Evolutionary conservation across 768 basidiomycete genomes (phyloP).

Genomic region (Tylopilus balloui): DNA sequence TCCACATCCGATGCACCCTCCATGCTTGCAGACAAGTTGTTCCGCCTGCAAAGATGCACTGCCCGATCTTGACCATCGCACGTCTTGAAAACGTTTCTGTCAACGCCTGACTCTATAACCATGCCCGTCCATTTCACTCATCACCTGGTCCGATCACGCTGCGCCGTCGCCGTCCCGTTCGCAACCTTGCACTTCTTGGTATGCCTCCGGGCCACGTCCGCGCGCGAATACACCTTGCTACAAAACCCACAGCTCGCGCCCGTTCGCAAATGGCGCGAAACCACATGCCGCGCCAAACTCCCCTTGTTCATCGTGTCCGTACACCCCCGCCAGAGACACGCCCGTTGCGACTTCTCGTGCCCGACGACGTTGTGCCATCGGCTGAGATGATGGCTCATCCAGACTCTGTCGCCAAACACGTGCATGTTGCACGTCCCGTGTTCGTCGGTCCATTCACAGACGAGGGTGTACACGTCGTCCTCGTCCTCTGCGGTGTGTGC

Average conservation of each 20-base stretch:
- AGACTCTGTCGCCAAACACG: slow-evolving; percentile 15
- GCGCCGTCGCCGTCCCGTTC: slow-evolving; percentile 8
- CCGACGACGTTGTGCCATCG: slow-evolving; percentile 19
- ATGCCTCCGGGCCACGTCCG: slow-evolving; percentile 26
- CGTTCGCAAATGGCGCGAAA: slow-evolving; percentile 20
- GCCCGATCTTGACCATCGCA: not conserved
- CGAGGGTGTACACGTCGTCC: slow-evolving; percentile 3
- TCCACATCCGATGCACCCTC: no score
- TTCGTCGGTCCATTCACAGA: slow-evolving; percentile 24
- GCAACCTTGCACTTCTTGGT: slow-evolving; percentile 24
- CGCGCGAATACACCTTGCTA: slow-evolving; percentile 24
- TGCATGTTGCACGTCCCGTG: slow-evolving; percentile 19
- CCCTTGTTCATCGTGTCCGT: slow-evolving; percentile 26
- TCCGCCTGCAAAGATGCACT: not conserved
- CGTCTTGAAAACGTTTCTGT: not conserved
- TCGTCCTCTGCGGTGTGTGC: slow-evolving; percentile 1
- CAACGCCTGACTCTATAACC: not conserved
- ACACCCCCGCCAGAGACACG: slow-evolving; percentile 24
- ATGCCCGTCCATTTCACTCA: not conserved
- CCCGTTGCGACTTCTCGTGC: slow-evolving; percentile 10
- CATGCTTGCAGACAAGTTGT: no score
- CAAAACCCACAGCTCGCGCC: slow-evolving; percentile 22
- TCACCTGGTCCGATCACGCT: slow-evolving; percentile 2
- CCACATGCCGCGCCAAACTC: slow-evolving; percentile 21
- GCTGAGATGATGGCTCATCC: slow-evolving; percentile 24